Base-by-base conservation (phyloP, 1,284 basidiomycete genomes). In the Ustanciosporium gigantosporum region DNA sequence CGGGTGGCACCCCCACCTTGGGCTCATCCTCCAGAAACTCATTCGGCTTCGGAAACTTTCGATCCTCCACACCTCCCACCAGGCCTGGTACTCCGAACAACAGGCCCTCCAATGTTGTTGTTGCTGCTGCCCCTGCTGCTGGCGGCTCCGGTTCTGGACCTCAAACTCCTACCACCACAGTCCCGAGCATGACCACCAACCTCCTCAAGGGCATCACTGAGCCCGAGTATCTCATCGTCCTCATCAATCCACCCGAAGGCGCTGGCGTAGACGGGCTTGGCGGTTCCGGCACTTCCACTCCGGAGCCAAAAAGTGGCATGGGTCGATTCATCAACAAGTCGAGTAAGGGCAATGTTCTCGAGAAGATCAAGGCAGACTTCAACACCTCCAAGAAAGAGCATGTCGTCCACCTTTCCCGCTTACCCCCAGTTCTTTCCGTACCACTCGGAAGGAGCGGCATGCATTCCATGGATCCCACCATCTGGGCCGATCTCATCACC, bases 311-410 rank as follows among this genome's bases (percentile, higher is more conserved):
- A 36, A 65, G 44, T 24, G 62, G 46, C 32, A 70, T 52, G 66
- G 72, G 50, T 47, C 67, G 64, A 41, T 68, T 52, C 73, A 91
- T 91, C 76, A 85, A 87, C 70, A 84, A 90, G 70, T 84, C 89
- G 72, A n/a, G n/a, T n/a, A 91, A 87, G 79, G 84, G 88, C 36
- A 87, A 86, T 15, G 87, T 97, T 8, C 79, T 95, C 46, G 93
- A 96, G 78, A 94, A 92, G 79, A 83, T 97, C 40, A 88, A 84
- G 76, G 85, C 90, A 3, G 95, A 98, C 80, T 97, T 97, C 78
- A 97, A 95, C 70, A 75, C 83, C 0, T 88, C 89, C 62, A 94
- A 91, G 78, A 84, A 87, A 45, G 93, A 96, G 29, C 70, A 57
- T 31, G 56, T 68, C 25, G 46, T 68, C 15, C 49, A 68, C 31